Conservation (phyloP, 768 basidiomycete genomes). For the Lactifluus pinguis region DNA sequence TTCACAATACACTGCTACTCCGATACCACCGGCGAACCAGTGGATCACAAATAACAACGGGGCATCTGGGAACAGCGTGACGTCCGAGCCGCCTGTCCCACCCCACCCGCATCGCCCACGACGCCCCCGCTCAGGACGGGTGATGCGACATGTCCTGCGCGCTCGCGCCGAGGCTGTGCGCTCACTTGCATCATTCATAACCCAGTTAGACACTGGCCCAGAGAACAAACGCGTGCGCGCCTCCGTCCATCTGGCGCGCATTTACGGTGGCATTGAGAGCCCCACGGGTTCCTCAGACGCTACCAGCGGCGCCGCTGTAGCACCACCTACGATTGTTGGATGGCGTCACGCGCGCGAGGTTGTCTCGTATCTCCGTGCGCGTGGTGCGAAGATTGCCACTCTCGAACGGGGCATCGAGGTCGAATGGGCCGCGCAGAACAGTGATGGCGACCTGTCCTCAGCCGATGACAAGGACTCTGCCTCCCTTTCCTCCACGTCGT, state of each 20-base stretch:
- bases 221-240: constrained; percentile 41
- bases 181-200: constrained; percentile 64
- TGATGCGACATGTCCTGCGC: constrained; percentile 83
- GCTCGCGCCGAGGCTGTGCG: constrained; percentile 78
- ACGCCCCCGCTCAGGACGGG: constrained; percentile 66
- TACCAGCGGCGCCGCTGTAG: constrained; percentile 23
- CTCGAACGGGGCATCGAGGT: constrained; percentile 40
- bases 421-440: constrained; percentile 68
- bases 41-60: constrained; percentile 50
- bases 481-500: background rate
- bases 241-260: constrained; percentile 39
- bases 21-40: constrained; percentile 54
- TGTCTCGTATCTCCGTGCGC: constrained; percentile 52
- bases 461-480: constrained; percentile 10
- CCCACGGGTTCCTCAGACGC: constrained; percentile 20
- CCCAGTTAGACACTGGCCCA: constrained; percentile 41
- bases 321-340: constrained; percentile 28
- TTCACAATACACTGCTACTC: constrained; percentile 60
- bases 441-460: constrained; percentile 41
- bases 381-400: constrained; percentile 62
- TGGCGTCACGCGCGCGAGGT: constrained; percentile 68
- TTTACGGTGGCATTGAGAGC: constrained; percentile 34
- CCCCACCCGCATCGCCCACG: constrained; percentile 23
- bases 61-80: constrained; percentile 22
- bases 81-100: constrained; percentile 15